These are phyloP conservation scores for Rhizoclosmatium globosum DNA, from an alignment of 192 early-diverging fungal genomes.

Conservation along the genomic window DNA sequence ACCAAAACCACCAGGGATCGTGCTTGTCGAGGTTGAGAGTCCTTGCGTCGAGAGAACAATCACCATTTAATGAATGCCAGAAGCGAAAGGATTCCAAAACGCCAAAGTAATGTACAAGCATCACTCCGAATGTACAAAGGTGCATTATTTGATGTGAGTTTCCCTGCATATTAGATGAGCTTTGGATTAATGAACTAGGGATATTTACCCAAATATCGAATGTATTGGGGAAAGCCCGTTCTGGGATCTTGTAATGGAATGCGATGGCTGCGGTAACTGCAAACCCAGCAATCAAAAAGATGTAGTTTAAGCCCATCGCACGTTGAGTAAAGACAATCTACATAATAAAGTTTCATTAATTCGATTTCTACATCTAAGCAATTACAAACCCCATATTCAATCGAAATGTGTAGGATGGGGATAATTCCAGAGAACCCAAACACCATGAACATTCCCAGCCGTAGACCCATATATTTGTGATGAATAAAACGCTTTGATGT, in stretches of 20 bases:
- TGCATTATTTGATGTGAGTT: constrained; percentile 23
- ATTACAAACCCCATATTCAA: not conserved
- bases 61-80: constrained; percentile 12
- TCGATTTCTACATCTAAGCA: too few species aligned
- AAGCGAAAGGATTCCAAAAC: constrained; percentile 1
- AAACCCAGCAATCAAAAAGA: not conserved
- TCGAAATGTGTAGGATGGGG: not conserved
- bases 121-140: not conserved
- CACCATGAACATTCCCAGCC: not conserved
- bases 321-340: not conserved
- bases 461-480: not conserved
- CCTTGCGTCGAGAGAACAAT: not conserved
- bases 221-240: not conserved
- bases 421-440: constrained; percentile 4
- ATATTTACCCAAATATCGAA: constrained; percentile 10
- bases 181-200: not conserved
- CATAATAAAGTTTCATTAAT: too few species aligned
- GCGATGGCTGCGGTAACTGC: not conserved
- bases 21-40: too few species aligned
- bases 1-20: too few species aligned
- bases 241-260: not conserved
- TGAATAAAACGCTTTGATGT: not conserved
- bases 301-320: not conserved
- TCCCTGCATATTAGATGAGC: not conserved
- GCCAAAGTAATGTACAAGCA: not conserved